Base-by-base conservation (phyloP, 495 filamentous ascomycete species). In the Penicillium silybi region DNA sequence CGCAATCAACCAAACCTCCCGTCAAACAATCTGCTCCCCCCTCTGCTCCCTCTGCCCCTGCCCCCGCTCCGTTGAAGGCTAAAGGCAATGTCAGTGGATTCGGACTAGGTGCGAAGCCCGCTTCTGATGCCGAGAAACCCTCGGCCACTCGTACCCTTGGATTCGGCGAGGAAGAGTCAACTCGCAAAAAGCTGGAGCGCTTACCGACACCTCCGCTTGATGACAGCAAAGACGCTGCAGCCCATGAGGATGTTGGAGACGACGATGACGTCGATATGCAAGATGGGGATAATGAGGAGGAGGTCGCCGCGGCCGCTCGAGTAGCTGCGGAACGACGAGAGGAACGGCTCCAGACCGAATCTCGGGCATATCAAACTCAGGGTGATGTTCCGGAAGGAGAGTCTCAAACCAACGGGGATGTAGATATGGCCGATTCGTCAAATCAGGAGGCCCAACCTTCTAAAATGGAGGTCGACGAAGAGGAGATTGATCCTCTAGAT, bases 401-500 rank as follows among this genome's bases (percentile, higher is more conserved):
- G 34, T 26, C 56, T 40, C 54, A 64, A 56, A 38, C 56, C 10
- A 64, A 65, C 48, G 63, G 62, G 16, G 73, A 82, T 47, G 51
- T 65, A 34, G 56, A 37, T 58, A 73, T 63, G 63, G 71, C 58
- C 7, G 82, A 85, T 55, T 63, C 70, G 9, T 48, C 71, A 6
- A 83, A 79, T n/a, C 52, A 55, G 16, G 56, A 57, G 26, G 19
- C 40, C 11, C 67, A 65, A 25, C 16, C 56, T 50, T 53, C 42
- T 18, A 20, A 61, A 19, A 73, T 70, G 65, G 70, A 67, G n/a
- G 56, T 71, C 6, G 74, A 74, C 40, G 56, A 66, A 40, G 91
- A 92, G 25, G 91, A 95, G 18, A 68, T 89, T 46, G 93, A 99
- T 68, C 91, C 93, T 20, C 77, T 99, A 27, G 93, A 99, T 72